A percentile compares a stretch with the other conserved stretches of the same genome.
Evolutionary conservation across 192 early-diverging fungal species (phyloP).

Genomic region (Jimgerdemannia flammicorona): DNA sequence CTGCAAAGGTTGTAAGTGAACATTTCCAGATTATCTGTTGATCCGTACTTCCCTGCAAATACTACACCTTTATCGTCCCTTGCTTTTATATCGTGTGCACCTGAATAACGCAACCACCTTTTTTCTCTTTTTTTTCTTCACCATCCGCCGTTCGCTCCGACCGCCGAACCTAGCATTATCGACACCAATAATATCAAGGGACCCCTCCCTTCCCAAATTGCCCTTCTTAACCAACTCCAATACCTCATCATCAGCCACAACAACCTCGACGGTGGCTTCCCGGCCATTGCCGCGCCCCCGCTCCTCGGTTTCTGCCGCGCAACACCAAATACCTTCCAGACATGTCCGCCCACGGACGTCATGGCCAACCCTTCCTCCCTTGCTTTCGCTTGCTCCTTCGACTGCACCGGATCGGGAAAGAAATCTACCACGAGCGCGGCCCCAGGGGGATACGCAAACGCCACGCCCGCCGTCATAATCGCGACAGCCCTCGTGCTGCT

Average conservation of each 20-base stretch:
- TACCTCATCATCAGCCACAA: conserved; percentile 22
- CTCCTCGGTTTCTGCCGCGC: conserved; percentile 16
- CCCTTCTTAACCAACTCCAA: conserved; percentile 10
- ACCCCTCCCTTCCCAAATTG: conserved; percentile 16
- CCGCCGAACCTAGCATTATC: conserved; percentile 8
- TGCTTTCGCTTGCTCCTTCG: conserved; percentile 25
- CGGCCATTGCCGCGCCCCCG: conserved; percentile 17
- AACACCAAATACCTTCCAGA: conserved; percentile 24
- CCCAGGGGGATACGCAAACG: too few relatives aligned
- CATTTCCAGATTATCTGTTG: background rate
- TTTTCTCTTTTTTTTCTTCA: background rate
- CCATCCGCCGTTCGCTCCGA: background rate
- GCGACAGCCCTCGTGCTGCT: too few relatives aligned
- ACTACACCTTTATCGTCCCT: background rate
- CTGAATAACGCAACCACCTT: too few relatives aligned
- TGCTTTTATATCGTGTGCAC: too few relatives aligned
- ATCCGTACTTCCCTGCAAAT: background rate
- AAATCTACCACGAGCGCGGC: too few relatives aligned
- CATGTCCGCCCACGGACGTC: conserved; percentile 11
- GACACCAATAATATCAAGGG: conserved; percentile 20
- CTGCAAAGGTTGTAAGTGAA: conserved; percentile 23
- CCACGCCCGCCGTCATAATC: too few relatives aligned
- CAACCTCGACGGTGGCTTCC: conserved; percentile 21
- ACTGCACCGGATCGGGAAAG: conserved; percentile 5
- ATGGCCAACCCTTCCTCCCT: conserved; percentile 14